Evolutionary conservation across 352 stramenopile species (phyloP).

Genomic region (Thalassiosira ordinaria): DNA sequence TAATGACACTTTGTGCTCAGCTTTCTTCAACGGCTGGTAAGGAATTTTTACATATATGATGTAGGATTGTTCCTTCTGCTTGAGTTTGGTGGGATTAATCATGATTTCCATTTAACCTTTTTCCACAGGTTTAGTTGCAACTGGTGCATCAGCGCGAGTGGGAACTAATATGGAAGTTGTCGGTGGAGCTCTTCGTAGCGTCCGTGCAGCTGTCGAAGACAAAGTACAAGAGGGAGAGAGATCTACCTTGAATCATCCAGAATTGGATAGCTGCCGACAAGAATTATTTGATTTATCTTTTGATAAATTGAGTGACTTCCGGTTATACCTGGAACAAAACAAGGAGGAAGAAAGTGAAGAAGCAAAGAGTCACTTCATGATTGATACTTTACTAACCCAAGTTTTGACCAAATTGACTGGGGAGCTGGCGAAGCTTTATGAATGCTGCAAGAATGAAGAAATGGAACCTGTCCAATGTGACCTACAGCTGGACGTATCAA

Average conservation of each 20-base stretch:
- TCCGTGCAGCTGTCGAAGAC: slow-evolving; percentile 56
- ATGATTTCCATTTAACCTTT: too few species aligned
- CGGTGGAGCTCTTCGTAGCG: slow-evolving; percentile 79
- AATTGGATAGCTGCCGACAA: slow-evolving; percentile 59
- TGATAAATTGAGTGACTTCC: slow-evolving; percentile 66
- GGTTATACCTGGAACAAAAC: slow-evolving; percentile 58
- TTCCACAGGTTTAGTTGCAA: too few species aligned
- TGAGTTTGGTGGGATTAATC: too few species aligned
- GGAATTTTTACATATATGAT: too few species aligned
- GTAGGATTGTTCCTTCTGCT: too few species aligned
- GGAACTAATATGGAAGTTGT: slow-evolving; percentile 87
- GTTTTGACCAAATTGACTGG: slow-evolving; percentile 73
- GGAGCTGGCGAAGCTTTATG: slow-evolving; percentile 79
- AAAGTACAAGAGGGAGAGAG: slow-evolving; percentile 21
- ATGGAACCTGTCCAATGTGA: slow-evolving; percentile 54
- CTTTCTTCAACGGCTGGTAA: slow-evolving; percentile 72
- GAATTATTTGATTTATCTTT: slow-evolving; percentile 81
- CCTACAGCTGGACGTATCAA: slow-evolving; percentile 51
- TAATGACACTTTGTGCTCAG: slow-evolving; percentile 77
- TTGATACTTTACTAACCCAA: slow-evolving; percentile 75
- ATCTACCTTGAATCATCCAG: slow-evolving; percentile 29
- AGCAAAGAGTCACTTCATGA: slow-evolving; percentile 26
- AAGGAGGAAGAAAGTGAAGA: slow-evolving; percentile 34
- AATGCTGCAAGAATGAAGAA: slow-evolving; percentile 82
- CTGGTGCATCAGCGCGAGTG: slow-evolving; percentile 71